phyloP scores from a whole-genome alignment of 306 rosid genomes.

The Vigna radiata region DNA sequence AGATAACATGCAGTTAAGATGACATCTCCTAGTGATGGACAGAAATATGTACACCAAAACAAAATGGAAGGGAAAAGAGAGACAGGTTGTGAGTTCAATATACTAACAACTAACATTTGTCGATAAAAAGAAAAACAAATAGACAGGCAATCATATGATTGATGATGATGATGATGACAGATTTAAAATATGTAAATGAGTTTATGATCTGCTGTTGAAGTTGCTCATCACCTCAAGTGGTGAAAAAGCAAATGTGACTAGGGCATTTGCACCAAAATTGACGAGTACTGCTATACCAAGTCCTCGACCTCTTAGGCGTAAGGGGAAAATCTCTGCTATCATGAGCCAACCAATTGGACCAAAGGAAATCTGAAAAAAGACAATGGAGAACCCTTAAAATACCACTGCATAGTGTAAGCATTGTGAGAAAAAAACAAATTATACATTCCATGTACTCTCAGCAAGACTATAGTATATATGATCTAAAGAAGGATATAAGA shows the following conservation, averaged over 20 bases:
- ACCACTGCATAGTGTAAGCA: constrained; percentile 5
- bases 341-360: constrained; percentile 99
- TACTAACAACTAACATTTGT: no score
- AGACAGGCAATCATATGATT: constrained; percentile 16
- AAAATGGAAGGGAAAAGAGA: no score
- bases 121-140: no score
- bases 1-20: no score
- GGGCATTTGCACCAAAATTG: constrained; percentile 86
- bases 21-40: no score
- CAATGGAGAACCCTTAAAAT: constrained; percentile 30
- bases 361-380: constrained; percentile 77
- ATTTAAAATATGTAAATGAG: constrained; percentile 14
- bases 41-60: no score
- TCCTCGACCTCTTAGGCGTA: constrained; percentile 89
- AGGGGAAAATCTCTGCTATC: constrained; percentile 94
- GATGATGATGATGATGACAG: background rate
- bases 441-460: background rate
- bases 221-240: constrained; percentile 74
- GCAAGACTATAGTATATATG: constrained; percentile 15
- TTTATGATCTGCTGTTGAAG: constrained; percentile 7
- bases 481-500: constrained; percentile 13
- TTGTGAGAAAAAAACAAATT: background rate
- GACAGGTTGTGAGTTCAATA: no score
- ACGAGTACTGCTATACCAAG: constrained; percentile 92
- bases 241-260: constrained; percentile 92